Evolutionary conservation across 805 yeast genomes (phyloP).

Genomic region (Barnettozyma salicaria): DNA sequence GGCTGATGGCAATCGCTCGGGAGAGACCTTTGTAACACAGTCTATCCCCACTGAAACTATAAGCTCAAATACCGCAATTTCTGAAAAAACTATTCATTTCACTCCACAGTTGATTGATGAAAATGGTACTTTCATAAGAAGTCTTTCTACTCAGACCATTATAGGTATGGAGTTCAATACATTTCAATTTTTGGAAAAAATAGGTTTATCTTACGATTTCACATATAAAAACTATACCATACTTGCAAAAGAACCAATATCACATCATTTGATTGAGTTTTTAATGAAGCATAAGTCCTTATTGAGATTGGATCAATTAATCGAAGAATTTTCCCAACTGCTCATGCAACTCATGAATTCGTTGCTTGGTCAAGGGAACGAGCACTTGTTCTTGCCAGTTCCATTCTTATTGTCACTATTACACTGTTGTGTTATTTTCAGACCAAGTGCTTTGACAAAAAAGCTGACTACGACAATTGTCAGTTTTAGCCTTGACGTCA

Average conservation of each 20-base stretch:
- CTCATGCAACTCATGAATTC: conserved; percentile 28
- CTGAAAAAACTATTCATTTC: conserved; percentile 5
- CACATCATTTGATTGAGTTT: conserved; percentile 33
- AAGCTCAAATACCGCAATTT: neutral
- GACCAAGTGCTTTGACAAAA: conserved; percentile 53
- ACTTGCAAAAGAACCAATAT: conserved; percentile 32
- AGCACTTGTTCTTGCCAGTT: conserved; percentile 30
- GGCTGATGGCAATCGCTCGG: too few relatives aligned
- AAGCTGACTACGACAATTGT: conserved; percentile 16
- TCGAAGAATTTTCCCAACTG: conserved; percentile 36
- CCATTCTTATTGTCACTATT: conserved; percentile 59
- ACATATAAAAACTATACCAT: conserved; percentile 17
- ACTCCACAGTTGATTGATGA: conserved; percentile 28
- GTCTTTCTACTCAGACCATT: conserved; percentile 29
- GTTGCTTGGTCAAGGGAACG: conserved; percentile 3
- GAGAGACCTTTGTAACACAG: neutral
- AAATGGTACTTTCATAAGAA: conserved; percentile 32
- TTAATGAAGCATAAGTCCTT: conserved; percentile 37
- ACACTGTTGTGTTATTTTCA: conserved; percentile 48
- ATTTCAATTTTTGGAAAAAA: conserved; percentile 30
- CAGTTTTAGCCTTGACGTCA: conserved; percentile 1
- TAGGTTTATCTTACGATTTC: conserved; percentile 17
- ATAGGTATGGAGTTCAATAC: conserved; percentile 31
- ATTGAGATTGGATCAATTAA: conserved; percentile 43
- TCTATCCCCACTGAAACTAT: neutral